Evolutionary conservation across 2,329 filamentous ascomycete genomes (phyloP).

Genomic region (Truncatella angustata): DNA sequence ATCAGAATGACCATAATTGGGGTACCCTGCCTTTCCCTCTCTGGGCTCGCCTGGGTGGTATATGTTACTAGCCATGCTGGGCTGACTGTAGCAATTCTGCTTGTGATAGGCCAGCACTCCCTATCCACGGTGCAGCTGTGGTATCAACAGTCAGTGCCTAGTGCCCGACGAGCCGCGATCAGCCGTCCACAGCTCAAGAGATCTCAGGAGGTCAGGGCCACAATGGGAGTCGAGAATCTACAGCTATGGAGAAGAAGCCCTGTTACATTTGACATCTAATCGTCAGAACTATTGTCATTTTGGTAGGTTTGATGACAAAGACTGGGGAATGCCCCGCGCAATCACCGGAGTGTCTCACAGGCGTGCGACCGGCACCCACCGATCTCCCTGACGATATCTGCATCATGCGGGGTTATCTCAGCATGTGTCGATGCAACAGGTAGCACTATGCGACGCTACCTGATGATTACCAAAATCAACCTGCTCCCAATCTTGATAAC

Average conservation of each 20-base stretch:
- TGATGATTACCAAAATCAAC: too few relatives aligned
- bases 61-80: constrained; percentile 5
- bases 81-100: neutral
- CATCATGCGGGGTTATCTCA: neutral
- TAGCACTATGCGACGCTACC: neutral
- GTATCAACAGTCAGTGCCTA: neutral
- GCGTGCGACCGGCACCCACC: too few relatives aligned
- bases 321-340: neutral
- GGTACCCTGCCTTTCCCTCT: constrained; percentile 5
- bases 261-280: neutral
- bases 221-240: neutral
- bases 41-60: constrained; percentile 9
- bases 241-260: neutral
- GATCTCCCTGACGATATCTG: neutral
- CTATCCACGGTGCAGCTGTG: neutral
- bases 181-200: neutral
- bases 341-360: neutral
- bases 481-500: neutral
- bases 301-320: neutral
- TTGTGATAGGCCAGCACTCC: neutral
- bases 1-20: constrained; percentile 4
- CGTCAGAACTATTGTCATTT: neutral
- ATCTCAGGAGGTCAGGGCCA: too few relatives aligned
- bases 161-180: neutral
- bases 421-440: neutral